phyloP scores from a whole-genome alignment of 2,329 filamentous ascomycete genomes.

The Fragosphaeria purpurea region DNA sequence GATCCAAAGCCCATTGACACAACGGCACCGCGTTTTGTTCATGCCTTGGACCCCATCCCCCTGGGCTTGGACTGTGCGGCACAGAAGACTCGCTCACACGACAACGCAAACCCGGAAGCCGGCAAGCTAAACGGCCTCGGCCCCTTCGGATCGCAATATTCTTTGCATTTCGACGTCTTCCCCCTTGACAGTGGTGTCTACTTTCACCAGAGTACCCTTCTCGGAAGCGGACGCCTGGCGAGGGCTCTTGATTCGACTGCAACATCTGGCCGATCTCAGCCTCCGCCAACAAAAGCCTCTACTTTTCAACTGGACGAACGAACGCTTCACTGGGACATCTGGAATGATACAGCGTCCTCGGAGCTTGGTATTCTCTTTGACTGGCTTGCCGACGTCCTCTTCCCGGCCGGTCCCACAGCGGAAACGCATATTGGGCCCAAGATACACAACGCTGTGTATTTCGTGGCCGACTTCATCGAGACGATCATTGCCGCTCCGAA shows the following conservation, averaged over 20 bases:
- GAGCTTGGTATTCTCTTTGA: slow-evolving; percentile 54
- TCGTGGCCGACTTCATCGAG: slow-evolving; percentile 39
- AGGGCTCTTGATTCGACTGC: slow-evolving; percentile 25
- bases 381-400: slow-evolving; percentile 28
- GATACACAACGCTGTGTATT: slow-evolving; percentile 27
- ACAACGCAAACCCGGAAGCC: slow-evolving; percentile 8
- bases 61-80: slow-evolving; percentile 3
- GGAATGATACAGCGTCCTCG: slow-evolving; percentile 49
- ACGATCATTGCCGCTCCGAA: slow-evolving; percentile 30
- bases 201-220: slow-evolving; percentile 49
- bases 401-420: not conserved
- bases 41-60: slow-evolving; percentile 43
- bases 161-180: slow-evolving; percentile 52
- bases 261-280: no score
- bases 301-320: slow-evolving; percentile 37
- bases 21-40: slow-evolving; percentile 41
- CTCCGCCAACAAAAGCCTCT: not conserved
- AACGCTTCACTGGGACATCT: slow-evolving; percentile 42
- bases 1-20: slow-evolving; percentile 37
- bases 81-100: not conserved
- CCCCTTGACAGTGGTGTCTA: slow-evolving; percentile 45
- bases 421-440: not conserved
- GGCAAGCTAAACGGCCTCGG: slow-evolving; percentile 44
- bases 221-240: slow-evolving; percentile 43
- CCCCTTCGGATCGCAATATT: slow-evolving; percentile 51